Evolutionary conservation across 371 early-diverging fungal species (phyloP).

Genomic region (Choanephora cucurbitarum): DNA sequence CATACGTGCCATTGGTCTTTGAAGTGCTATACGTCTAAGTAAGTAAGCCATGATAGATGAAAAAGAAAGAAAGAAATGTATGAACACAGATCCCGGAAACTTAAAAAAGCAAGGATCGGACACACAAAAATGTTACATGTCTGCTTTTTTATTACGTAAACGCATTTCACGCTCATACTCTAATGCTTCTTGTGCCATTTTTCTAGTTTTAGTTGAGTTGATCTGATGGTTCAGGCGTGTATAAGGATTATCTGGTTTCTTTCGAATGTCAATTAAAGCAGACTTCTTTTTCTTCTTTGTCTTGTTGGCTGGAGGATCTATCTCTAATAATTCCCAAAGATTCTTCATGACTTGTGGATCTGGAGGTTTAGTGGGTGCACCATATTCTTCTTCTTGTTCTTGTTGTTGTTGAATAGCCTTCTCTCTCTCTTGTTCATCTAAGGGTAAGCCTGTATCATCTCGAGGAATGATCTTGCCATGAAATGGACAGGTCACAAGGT

Average conservation of each 20-base stretch:
- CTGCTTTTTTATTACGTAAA: conserved; percentile 10
- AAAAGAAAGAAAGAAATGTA: too few species aligned
- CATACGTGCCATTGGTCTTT: too few species aligned
- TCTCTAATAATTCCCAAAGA: conserved; percentile 62
- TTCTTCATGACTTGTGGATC: conserved; percentile 18
- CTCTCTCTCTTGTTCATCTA: conserved; percentile 8
- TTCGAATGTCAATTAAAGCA: conserved; percentile 55
- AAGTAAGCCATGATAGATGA: too few species aligned
- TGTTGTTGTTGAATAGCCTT: not conserved
- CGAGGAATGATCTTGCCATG: conserved; percentile 72
- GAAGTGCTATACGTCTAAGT: too few species aligned
- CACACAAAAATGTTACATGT: too few species aligned
- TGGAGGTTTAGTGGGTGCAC: not conserved
- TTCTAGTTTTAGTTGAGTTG: conserved; percentile 24
- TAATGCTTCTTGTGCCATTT: conserved; percentile 34
- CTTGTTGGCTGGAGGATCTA: conserved; percentile 54
- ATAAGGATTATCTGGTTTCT: conserved; percentile 48
- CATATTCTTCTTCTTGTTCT: conserved; percentile 2
- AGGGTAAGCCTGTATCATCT: conserved; percentile 55
- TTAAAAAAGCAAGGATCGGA: too few species aligned
- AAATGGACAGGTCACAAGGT: conserved; percentile 71
- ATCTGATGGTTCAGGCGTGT: conserved; percentile 46
- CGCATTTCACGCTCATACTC: conserved; percentile 42
- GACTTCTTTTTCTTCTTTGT: conserved; percentile 29
- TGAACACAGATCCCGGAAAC: too few species aligned